Base-by-base conservation (phyloP, 495 filamentous ascomycete genomes). In the Penicillium desertorum region DNA sequence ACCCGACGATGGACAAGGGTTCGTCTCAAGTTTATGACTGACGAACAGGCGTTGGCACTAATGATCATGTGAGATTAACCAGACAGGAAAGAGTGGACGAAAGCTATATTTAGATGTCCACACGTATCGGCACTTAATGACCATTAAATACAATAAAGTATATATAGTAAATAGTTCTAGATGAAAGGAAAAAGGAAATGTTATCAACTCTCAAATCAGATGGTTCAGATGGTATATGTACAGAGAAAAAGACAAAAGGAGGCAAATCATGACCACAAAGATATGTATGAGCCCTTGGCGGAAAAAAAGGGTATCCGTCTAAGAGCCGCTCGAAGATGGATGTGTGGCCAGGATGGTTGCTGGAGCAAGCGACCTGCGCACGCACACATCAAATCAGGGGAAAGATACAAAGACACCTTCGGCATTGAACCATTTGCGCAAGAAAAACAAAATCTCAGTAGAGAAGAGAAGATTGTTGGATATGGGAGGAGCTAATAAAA, bases 151-250 rank as follows among this genome's bases (percentile, higher is more conserved):
- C 12, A 39, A 27, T 27, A 9, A 23, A 12, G 32, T 27, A 46
- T 25, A 58, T 10, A 42, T 10, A 43, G 41, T 32, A 30, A 30
- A 1, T 19, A 12, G 9, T 10, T 42, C 8, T 23, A 14, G 16
- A 23, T 29, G 10, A 29, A 37, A 48, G 53, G 60, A 37, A 60
- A 58, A 63, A 58, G 63, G 55, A 53, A 62, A 54, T 23, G 47
- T 61, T 69, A 64, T 64, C 47, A 61, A 69, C 66, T 60, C 56
- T 25, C 23, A 51, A 57, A 43, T 49, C 51, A 52, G 9, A 32
- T 62, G 66, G 64, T 69, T 49, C 51, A 52, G 9, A 32, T 62
- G 66, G 66, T 69, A 67, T 69, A 69, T 69, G 64, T 69, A 69
- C 66, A 69, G 22, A 59, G 62, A 67, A 67, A 43, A 39, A 57